phyloP scores from a whole-genome alignment of 2,329 filamentous ascomycete genomes.

The Alternaria panax region DNA sequence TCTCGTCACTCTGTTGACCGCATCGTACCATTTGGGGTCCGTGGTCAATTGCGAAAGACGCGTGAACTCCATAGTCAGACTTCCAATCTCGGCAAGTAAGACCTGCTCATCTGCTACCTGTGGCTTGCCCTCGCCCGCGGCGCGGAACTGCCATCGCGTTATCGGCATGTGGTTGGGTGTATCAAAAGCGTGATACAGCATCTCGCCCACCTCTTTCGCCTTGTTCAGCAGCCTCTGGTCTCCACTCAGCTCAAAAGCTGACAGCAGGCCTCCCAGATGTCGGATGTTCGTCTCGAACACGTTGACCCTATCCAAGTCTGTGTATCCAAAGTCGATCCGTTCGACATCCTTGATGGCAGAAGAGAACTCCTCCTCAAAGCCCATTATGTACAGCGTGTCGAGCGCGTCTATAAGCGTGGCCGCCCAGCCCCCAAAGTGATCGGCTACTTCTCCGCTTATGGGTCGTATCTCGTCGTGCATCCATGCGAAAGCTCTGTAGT shows the following conservation, averaged over 20 bases:
- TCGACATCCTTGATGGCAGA: conserved; percentile 55
- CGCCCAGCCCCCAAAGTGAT: conserved; percentile 58
- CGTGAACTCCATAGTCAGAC: conserved; percentile 58
- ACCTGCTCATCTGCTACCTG: conserved; percentile 53
- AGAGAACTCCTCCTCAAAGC: conserved; percentile 56
- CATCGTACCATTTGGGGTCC: conserved; percentile 57
- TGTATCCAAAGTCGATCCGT: conserved; percentile 53
- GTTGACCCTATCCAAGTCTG: conserved; percentile 52
- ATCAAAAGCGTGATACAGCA: conserved; percentile 84
- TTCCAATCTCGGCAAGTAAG: conserved; percentile 57
- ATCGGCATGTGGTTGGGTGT: conserved; percentile 92
- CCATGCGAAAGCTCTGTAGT: conserved; percentile 57
- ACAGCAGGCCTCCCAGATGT: conserved; percentile 84
- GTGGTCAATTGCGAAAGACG: conserved; percentile 55
- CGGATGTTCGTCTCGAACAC: conserved; percentile 68
- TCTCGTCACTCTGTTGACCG: conserved; percentile 53
- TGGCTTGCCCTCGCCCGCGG: conserved; percentile 46
- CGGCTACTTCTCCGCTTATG: conserved; percentile 50
- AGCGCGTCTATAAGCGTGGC: conserved; percentile 56
- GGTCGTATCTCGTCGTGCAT: conserved; percentile 58
- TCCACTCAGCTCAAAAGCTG: conserved; percentile 85
- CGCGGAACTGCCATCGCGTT: conserved; percentile 54
- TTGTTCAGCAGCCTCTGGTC: conserved; percentile 77
- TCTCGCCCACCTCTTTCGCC: conserved; percentile 78
- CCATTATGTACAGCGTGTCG: conserved; percentile 59